Base-by-base conservation (phyloP, 78 protist species). In the Dictyostelium intermedium region DNA sequence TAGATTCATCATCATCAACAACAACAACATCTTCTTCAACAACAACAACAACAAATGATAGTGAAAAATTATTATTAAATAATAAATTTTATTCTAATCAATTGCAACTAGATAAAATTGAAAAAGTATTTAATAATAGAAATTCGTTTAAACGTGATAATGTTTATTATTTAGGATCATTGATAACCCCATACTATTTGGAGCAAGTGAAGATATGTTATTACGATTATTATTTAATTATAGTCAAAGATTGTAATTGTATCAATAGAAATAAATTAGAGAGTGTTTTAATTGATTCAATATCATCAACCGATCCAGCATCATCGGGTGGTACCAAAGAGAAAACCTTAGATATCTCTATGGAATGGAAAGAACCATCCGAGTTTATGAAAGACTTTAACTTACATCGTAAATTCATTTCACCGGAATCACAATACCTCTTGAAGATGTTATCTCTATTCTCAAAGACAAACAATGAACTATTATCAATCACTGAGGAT, bases 171-270 rank as follows among this genome's bases (percentile, higher is more conserved):
- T 41, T 83, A 2, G 89, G 89, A 11, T 66, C 80, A 4, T 66
- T 83, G 3, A 27, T 60, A 18, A 63, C 93, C 43, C 93, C 93
- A 8, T 87, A 45, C 32, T 87, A 87, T 63, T 63, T 35, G 3
- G 27, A 18, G 6, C 79, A 76, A 39, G 18, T 76, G 8, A 53
- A 43, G 32, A 76, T 84, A 53, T 30, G 78, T 50, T 23, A 53
- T 10, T 35, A n/a, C 7, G 34, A 76, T 50, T 86, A 86, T 74
- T 86, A 76, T 45, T 73, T 84, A 25, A 66, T 84, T 1, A 13
- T 47, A 6, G 45, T 84, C 2, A 73, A 84, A 18, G 91, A 47
- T 30, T 7, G 69, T 50, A 30, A 80, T 27, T 47, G 70, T 20
- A 30, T 41, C 11, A 27, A 41, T 80, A 30, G 23, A 16, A 47